Conservation (phyloP, 2,329 filamentous ascomycete species). For the Penicillium sp. region DNA sequence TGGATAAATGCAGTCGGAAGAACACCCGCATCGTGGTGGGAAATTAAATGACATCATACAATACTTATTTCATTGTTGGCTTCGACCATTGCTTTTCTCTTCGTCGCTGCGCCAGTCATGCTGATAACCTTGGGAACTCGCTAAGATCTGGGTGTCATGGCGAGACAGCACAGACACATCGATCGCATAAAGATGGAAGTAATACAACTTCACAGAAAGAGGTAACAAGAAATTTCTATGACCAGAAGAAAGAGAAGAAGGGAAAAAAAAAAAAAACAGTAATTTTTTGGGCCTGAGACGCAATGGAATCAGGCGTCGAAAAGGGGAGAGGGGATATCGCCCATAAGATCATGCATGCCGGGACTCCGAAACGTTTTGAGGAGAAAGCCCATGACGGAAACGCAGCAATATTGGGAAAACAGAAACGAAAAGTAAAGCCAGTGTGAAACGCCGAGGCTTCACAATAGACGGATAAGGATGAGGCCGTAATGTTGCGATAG, state of each 20-base stretch:
- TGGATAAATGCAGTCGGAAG: not conserved
- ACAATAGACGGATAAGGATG: slow-evolving; percentile 22
- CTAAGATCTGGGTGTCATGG: slow-evolving; percentile 22
- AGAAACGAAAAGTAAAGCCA: slow-evolving; percentile 6
- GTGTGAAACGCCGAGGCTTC: slow-evolving; percentile 23
- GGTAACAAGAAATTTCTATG: slow-evolving; percentile 32
- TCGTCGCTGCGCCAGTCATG: slow-evolving; percentile 23
- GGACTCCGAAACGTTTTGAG: slow-evolving; percentile 38
- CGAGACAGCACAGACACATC: slow-evolving; percentile 14
- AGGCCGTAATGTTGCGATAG: slow-evolving; percentile 23
- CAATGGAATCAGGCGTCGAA: slow-evolving; percentile 31
- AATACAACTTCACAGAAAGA: slow-evolving; percentile 9
- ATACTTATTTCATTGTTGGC: slow-evolving; percentile 20
- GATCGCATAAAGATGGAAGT: slow-evolving; percentile 17
- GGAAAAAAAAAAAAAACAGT: not conserved
- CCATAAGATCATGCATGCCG: slow-evolving; percentile 36
- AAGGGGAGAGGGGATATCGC: slow-evolving; percentile 24
- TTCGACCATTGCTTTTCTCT: slow-evolving; percentile 20
- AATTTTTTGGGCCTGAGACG: slow-evolving; percentile 20
- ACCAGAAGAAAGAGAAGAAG: slow-evolving; percentile 17
- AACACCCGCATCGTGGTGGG: not conserved
- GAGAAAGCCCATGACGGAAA: slow-evolving; percentile 29
- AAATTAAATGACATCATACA: slow-evolving; percentile 15
- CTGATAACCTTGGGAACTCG: slow-evolving; percentile 25
- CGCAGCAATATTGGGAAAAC: slow-evolving; percentile 12